Percentiles rank a stretch among this genome's conserved stretches.
phyloP scores from a whole-genome alignment of 805 yeast species.

The Candida vartiovaarae region DNA sequence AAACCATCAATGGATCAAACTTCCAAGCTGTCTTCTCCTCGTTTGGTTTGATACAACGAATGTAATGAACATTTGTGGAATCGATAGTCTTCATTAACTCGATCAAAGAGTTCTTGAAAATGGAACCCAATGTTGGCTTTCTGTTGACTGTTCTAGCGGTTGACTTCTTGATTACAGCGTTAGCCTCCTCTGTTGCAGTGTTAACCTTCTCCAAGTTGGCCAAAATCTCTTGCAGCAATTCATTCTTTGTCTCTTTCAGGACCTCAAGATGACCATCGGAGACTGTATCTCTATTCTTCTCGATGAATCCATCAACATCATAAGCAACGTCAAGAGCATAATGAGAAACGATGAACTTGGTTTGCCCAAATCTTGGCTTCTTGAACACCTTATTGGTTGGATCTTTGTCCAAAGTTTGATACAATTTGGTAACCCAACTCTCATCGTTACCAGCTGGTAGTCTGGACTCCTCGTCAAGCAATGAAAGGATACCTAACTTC shows the following conservation, averaged over 20 bases:
- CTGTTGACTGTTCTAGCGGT: slow-evolving; percentile 44
- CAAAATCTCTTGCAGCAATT: slow-evolving; percentile 57
- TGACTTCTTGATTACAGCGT: slow-evolving; percentile 27
- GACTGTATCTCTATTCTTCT: slow-evolving; percentile 94
- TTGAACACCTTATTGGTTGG: slow-evolving; percentile 74
- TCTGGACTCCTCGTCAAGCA: slow-evolving; percentile 92
- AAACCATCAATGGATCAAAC: slow-evolving; percentile 90
- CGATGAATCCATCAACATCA: slow-evolving; percentile 91
- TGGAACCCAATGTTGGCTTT: slow-evolving; percentile 92
- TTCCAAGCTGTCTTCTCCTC: slow-evolving; percentile 94
- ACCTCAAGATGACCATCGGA: slow-evolving; percentile 93
- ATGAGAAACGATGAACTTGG: slow-evolving; percentile 84
- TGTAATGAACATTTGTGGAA: slow-evolving; percentile 93
- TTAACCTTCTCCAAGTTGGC: slow-evolving; percentile 51
- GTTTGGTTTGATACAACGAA: slow-evolving; percentile 95
- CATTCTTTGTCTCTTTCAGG: slow-evolving; percentile 61
- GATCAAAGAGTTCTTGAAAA: slow-evolving; percentile 85
- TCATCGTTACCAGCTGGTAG: slow-evolving; percentile 91
- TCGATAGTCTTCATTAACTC: slow-evolving; percentile 90
- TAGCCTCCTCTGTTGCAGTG: slow-evolving; percentile 26
- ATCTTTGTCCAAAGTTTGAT: slow-evolving; percentile 73
- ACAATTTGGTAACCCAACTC: slow-evolving; percentile 86
- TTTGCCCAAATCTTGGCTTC: slow-evolving; percentile 91
- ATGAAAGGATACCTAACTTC: slow-evolving; percentile 77
- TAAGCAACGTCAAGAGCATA: slow-evolving; percentile 93